A percentile compares a stretch with the other conserved stretches of the same genome.
These are phyloP conservation scores for Colletotrichum phormii DNA, from an alignment of 2,329 filamentous ascomycete genomes.

Conservation along the genomic window DNA sequence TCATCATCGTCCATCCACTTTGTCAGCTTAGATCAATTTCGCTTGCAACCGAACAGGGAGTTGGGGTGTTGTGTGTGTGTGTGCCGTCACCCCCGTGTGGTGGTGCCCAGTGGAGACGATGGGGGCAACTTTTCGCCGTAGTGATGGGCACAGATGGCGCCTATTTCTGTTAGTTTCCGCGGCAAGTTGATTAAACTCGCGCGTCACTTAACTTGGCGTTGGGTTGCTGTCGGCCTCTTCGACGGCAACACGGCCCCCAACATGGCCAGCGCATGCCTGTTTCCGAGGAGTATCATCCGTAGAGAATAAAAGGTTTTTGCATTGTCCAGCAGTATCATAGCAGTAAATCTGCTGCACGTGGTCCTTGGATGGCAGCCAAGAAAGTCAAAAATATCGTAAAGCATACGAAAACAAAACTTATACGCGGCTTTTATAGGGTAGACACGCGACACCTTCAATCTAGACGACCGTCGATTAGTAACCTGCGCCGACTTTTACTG, in stretches of 20 bases:
- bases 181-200: background rate
- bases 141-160: background rate
- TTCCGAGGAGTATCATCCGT: background rate
- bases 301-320: background rate
- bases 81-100: background rate
- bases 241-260: background rate
- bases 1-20: background rate
- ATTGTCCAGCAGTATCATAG: background rate
- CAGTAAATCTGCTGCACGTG: background rate
- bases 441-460: background rate
- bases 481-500: background rate
- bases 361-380: background rate
- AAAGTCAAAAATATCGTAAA: background rate
- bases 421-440: background rate
- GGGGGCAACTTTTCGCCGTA: background rate
- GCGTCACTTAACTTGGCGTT: background rate
- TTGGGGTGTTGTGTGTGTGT: background rate
- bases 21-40: conserved; percentile 13
- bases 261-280: background rate
- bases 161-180: background rate
- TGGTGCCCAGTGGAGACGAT: background rate
- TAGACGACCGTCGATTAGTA: background rate
- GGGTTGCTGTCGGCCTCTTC: background rate
- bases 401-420: background rate
- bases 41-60: conserved; percentile 5